Evolutionary conservation across 768 basidiomycete species (phyloP).

Genomic region (Dentipellis sp.): DNA sequence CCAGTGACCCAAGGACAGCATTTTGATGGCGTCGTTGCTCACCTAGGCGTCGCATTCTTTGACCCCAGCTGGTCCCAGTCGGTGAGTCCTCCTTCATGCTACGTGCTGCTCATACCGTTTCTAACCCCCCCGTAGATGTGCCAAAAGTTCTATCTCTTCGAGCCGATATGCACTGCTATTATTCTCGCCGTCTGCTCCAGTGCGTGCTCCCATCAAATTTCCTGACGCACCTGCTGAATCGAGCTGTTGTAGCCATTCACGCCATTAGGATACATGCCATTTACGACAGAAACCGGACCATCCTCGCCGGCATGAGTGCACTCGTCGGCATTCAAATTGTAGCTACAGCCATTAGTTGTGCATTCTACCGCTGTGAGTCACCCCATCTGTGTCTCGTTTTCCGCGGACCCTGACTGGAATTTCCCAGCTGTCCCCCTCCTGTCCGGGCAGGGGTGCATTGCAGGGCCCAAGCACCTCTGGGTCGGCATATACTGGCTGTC

Average conservation of each 20-base stretch:
- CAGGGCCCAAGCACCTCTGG: slow-evolving; percentile 73
- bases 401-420: slow-evolving; percentile 2
- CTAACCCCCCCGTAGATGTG: slow-evolving; percentile 35
- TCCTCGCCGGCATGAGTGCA: slow-evolving; percentile 46
- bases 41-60: slow-evolving; percentile 72
- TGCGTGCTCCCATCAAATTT: slow-evolving; percentile 16
- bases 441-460: slow-evolving; percentile 79
- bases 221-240: background rate
- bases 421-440: slow-evolving; percentile 54
- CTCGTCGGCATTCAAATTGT: slow-evolving; percentile 63
- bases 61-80: slow-evolving; percentile 56
- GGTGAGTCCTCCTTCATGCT: slow-evolving; percentile 25
- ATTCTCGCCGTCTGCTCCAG: slow-evolving; percentile 66
- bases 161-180: slow-evolving; percentile 78
- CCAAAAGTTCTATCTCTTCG: slow-evolving; percentile 69
- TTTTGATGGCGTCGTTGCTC: slow-evolving; percentile 1
- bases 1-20: background rate
- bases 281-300: slow-evolving; percentile 50
- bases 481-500: slow-evolving; percentile 82
- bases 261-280: slow-evolving; percentile 75
- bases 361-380: slow-evolving; percentile 63
- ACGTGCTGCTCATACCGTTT: background rate
- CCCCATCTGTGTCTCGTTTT: slow-evolving; percentile 15
- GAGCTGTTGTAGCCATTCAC: slow-evolving; percentile 43
- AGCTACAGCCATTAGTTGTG: slow-evolving; percentile 65